Percentiles rank a stretch among this genome's conserved stretches.
Evolutionary conservation across 495 filamentous ascomycete species (phyloP).

Genomic region (Penicillium longicatenatum): DNA sequence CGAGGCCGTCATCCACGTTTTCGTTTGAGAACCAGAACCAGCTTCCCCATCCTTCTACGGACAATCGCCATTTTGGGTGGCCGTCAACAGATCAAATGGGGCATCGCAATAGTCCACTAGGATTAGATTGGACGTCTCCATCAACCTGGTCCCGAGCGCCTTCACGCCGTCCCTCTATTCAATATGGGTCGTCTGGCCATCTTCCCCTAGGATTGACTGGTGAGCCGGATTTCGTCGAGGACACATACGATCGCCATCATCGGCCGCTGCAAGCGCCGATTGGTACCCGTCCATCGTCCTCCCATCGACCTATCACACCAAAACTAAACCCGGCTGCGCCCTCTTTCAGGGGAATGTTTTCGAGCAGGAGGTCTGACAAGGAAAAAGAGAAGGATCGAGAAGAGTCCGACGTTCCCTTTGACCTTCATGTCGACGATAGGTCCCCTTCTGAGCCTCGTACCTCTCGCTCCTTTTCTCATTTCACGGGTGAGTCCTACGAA

Average conservation of each 20-base stretch:
- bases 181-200: conserved; percentile 58
- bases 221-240: conserved; percentile 49
- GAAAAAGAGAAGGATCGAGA: conserved; percentile 37
- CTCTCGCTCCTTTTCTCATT: conserved; percentile 63
- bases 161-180: conserved; percentile 57
- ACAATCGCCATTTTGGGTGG: conserved; percentile 71
- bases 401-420: conserved; percentile 36
- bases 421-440: conserved; percentile 48
- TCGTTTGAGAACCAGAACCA: conserved; percentile 67
- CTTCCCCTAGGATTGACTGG: conserved; percentile 51
- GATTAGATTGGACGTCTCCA: conserved; percentile 57
- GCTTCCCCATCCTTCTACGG: conserved; percentile 77
- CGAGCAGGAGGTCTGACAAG: conserved; percentile 44
- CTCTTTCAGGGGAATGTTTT: conserved; percentile 56
- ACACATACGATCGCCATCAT: conserved; percentile 44
- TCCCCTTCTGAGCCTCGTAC: conserved; percentile 64
- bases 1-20: conserved; percentile 75
- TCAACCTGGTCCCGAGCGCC: conserved; percentile 57
- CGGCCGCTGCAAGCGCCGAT: conserved; percentile 56
- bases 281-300: conserved; percentile 55
- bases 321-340: conserved; percentile 65
- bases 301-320: conserved; percentile 55
- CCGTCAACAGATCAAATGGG: conserved; percentile 52
- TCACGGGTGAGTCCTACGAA: conserved; percentile 70
- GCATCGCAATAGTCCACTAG: conserved; percentile 56